phyloP scores from a whole-genome alignment of 371 early-diverging fungal species.

The Rhizopus microsporus region DNA sequence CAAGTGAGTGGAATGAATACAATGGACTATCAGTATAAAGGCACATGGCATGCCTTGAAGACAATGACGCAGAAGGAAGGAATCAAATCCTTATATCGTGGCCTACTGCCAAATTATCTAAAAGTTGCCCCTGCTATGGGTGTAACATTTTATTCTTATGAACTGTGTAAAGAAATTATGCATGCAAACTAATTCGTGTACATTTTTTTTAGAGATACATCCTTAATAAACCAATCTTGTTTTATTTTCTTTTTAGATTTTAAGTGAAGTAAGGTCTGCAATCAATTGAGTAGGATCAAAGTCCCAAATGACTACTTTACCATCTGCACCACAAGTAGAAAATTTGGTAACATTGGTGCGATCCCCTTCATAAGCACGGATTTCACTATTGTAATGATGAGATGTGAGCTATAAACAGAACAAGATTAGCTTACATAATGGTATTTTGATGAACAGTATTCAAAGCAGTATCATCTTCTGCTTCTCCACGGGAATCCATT shows the following conservation, averaged over 20 bases:
- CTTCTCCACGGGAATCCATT: slow-evolving; percentile 89
- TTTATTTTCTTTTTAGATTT: slow-evolving; percentile 28
- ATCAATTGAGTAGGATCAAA: slow-evolving; percentile 51
- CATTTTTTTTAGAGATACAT: too few species aligned
- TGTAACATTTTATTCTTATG: slow-evolving; percentile 85
- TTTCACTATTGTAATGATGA: slow-evolving; percentile 37
- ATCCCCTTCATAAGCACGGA: slow-evolving; percentile 61
- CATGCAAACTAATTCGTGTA: slow-evolving; percentile 19
- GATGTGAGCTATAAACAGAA: neutral
- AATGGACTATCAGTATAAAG: slow-evolving; percentile 71
- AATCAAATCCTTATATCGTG: slow-evolving; percentile 53
- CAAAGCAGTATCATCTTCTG: slow-evolving; percentile 70
- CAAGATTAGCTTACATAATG: slow-evolving; percentile 68
- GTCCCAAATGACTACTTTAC: slow-evolving; percentile 89
- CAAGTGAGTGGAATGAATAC: slow-evolving; percentile 84
- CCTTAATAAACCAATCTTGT: neutral
- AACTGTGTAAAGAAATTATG: slow-evolving; percentile 66
- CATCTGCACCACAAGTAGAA: slow-evolving; percentile 89
- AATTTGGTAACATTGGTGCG: slow-evolving; percentile 69
- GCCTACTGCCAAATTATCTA: slow-evolving; percentile 81
- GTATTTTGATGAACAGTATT: slow-evolving; percentile 92
- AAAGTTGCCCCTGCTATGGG: slow-evolving; percentile 87
- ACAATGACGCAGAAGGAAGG: slow-evolving; percentile 80
- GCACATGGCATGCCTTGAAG: slow-evolving; percentile 73
- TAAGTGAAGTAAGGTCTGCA: slow-evolving; percentile 42